These are phyloP conservation scores for Cutaneotrichosporon sp. DNA, from an alignment of 1,284 basidiomycete species.

Conservation along the genomic window DNA sequence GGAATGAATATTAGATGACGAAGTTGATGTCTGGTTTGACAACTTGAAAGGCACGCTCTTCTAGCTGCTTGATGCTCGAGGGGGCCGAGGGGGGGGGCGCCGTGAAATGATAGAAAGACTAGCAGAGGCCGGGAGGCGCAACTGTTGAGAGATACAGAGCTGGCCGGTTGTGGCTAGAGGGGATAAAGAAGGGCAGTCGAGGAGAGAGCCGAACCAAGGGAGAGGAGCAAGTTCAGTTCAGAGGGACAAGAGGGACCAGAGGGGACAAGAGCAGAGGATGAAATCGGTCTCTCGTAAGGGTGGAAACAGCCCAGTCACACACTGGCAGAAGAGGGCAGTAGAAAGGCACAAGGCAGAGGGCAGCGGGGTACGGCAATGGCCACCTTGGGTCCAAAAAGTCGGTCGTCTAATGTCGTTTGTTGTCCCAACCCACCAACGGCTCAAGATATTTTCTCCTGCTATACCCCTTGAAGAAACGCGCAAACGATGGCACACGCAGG, in stretches of 20 bases:
- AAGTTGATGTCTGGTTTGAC: background rate
- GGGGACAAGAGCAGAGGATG: background rate
- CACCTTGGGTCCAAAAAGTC: background rate
- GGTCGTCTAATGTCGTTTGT: background rate
- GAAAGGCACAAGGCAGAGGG: too few relatives aligned
- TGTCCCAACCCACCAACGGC: background rate
- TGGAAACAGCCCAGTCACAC: background rate
- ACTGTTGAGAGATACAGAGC: too few relatives aligned
- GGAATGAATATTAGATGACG: background rate
- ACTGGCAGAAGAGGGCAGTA: too few relatives aligned
- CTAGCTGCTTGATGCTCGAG: too few relatives aligned
- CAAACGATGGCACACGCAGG: too few relatives aligned
- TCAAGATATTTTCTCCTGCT: too few relatives aligned
- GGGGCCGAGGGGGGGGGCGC: too few relatives aligned
- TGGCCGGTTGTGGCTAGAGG: background rate
- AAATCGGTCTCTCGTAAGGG: background rate
- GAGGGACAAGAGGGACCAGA: background rate
- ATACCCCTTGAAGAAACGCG: background rate
- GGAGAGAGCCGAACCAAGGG: background rate
- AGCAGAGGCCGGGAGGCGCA: too few relatives aligned
- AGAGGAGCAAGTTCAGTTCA: too few relatives aligned
- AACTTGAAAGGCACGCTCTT: background rate
- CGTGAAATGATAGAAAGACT: too few relatives aligned
- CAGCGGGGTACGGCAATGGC: background rate
- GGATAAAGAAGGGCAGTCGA: background rate